These are phyloP conservation scores for Pseudopediastrum boryanum DNA, from an alignment of 139 green algal species.

Conservation along the genomic window DNA sequence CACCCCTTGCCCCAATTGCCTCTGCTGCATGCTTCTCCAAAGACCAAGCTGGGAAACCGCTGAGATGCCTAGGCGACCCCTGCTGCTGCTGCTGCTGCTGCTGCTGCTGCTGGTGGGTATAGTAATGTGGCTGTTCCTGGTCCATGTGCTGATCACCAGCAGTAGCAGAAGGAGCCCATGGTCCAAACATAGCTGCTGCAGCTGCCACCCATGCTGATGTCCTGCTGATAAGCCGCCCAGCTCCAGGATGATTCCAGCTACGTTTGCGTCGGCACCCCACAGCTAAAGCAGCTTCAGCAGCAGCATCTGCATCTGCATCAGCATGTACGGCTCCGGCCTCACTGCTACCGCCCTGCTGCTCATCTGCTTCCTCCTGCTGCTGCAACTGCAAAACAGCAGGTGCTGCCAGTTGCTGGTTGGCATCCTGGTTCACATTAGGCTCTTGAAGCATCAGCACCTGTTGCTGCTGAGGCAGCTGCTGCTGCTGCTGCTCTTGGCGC, in stretches of 20 bases:
- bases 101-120: neutral
- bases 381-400: neutral
- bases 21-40: too few relatives aligned
- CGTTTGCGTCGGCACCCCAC: neutral
- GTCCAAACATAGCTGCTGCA: neutral
- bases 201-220: neutral
- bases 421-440: neutral
- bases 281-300: neutral
- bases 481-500: too few relatives aligned
- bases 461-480: neutral
- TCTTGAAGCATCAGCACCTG: neutral
- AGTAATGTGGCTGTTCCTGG: neutral
- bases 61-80: too few relatives aligned
- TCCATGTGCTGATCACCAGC: neutral
- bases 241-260: neutral
- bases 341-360: neutral
- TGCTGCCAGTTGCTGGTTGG: too few relatives aligned
- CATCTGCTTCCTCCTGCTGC: neutral
- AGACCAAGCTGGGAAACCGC: too few relatives aligned
- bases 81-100: constrained; percentile 1
- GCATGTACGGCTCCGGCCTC: neutral
- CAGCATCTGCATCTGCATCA: neutral
- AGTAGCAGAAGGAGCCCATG: neutral
- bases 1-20: too few relatives aligned
- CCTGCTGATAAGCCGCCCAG: neutral